Conservation (phyloP, 129 eudicot species). For the carrot (Daucus carota) region DNA sequence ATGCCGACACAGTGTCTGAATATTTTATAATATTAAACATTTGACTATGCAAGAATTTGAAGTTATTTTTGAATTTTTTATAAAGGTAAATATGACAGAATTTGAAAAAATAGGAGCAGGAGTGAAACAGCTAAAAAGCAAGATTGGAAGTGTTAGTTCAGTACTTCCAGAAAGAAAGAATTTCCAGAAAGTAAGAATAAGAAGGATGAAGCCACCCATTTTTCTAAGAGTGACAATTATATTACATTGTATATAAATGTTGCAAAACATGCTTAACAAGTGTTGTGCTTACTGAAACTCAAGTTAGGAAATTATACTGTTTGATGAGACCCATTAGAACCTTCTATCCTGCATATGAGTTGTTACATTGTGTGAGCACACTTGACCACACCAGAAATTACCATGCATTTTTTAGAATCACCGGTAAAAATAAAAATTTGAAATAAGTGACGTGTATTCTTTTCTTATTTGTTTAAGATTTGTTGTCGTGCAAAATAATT, state of each 20-base stretch:
- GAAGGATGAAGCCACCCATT: neutral
- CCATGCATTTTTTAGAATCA: no score
- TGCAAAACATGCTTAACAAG: slow-evolving; percentile 4
- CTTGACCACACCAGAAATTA: no score
- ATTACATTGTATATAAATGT: neutral
- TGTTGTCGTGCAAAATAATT: no score
- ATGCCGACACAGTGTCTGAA: neutral
- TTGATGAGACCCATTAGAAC: neutral
- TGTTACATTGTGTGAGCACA: no score
- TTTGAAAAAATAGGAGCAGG: neutral
- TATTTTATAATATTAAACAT: neutral
- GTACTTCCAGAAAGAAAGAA: slow-evolving; percentile 1
- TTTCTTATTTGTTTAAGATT: no score
- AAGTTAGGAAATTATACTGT: neutral
- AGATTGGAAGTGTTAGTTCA: neutral
- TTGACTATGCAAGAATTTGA: neutral
- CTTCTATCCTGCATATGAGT: neutral
- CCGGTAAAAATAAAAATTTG: no score
- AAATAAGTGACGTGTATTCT: no score
- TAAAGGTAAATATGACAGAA: neutral
- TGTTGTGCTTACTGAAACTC: neutral
- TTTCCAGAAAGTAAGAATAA: slow-evolving; percentile 8
- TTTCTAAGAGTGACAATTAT: slow-evolving; percentile 8
- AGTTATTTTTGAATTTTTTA: neutral
- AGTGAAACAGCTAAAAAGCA: neutral